These are phyloP conservation scores for Rubia yunnanensis DNA, from an alignment of 257 asterid species.

Conservation along the genomic window DNA sequence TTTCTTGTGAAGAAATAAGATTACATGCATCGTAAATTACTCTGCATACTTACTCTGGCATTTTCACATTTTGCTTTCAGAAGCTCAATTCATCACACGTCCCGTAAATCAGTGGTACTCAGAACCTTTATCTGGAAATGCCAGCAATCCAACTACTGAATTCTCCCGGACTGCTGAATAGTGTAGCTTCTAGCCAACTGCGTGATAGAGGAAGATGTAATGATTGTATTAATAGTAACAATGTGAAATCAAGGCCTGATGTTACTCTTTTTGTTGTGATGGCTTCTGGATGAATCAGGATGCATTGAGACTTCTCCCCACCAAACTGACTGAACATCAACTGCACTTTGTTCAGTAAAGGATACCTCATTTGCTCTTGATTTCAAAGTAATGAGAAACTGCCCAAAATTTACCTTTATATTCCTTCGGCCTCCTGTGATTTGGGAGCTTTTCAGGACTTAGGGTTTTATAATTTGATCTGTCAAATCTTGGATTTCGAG, in stretches of 20 bases:
- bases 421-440: too few species aligned
- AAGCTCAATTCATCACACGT: slow-evolving; percentile 62
- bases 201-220: background rate
- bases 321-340: too few species aligned
- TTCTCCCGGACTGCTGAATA: slow-evolving; percentile 5
- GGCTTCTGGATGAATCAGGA: background rate
- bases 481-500: too few species aligned
- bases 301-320: too few species aligned
- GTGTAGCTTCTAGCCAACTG: background rate
- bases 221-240: background rate
- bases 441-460: too few species aligned
- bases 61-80: slow-evolving; percentile 27
- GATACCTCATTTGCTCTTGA: too few species aligned
- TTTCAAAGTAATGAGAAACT: too few species aligned
- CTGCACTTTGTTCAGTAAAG: too few species aligned
- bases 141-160: background rate
- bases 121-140: slow-evolving; percentile 24
- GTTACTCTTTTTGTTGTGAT: too few species aligned
- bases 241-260: background rate
- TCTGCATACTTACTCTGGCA: background rate
- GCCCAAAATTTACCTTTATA: too few species aligned
- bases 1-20: background rate
- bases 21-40: background rate
- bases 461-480: too few species aligned
- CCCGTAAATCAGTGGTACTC: slow-evolving; percentile 47